phyloP scores from a whole-genome alignment of 2,329 filamentous ascomycete species.

The Cryphonectria naterciae region DNA sequence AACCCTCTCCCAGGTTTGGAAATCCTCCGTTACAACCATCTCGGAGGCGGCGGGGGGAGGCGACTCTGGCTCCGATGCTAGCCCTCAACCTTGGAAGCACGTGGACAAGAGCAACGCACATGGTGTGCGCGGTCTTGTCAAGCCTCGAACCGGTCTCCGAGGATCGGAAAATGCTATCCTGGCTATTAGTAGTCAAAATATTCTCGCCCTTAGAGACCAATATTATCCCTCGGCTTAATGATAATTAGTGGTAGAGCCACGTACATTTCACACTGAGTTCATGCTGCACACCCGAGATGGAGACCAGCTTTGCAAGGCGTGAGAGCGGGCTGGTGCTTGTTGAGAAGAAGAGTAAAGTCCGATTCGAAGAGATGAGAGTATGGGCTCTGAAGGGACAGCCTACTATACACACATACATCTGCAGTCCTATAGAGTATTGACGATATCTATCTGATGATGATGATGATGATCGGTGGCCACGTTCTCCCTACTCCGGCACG shows the following conservation, averaged over 20 bases:
- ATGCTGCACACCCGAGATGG: background rate
- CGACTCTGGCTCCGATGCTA: background rate
- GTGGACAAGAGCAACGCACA: background rate
- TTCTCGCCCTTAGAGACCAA: background rate
- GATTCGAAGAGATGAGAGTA: background rate
- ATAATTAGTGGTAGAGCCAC: background rate
- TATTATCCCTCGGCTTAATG: background rate
- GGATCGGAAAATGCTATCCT: too few species aligned
- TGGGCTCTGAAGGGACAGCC: background rate
- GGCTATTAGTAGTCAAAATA: too few species aligned
- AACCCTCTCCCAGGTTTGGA: background rate
- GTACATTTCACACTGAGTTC: background rate
- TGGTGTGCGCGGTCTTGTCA: background rate
- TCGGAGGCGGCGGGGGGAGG: background rate
- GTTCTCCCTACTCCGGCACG: background rate
- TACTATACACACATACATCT: background rate
- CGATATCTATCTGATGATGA: too few species aligned
- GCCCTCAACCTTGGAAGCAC: background rate
- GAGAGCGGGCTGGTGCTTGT: background rate
- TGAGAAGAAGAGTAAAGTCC: background rate
- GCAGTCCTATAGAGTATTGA: too few species aligned
- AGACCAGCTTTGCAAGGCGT: background rate
- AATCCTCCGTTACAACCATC: background rate
- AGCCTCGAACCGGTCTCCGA: background rate
- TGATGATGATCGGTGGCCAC: too few species aligned